Percentiles rank a stretch among this genome's conserved stretches.
phyloP scores from a whole-genome alignment of 2,329 filamentous ascomycete species.

The Madurella fahalii region DNA sequence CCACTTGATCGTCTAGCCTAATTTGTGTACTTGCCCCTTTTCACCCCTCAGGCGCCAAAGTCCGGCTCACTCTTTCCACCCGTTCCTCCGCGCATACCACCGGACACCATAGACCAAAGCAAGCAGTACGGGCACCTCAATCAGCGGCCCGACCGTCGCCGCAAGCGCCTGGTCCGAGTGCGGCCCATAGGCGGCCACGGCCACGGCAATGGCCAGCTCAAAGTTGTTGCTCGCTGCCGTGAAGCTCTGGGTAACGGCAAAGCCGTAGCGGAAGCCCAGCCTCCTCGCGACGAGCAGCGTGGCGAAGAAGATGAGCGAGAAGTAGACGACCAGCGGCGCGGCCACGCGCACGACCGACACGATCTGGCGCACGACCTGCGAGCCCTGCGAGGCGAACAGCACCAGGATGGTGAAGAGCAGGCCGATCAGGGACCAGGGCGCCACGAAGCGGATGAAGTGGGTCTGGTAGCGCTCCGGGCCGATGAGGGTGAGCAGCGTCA shows the following conservation, averaged over 20 bases:
- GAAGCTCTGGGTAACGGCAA: constrained; percentile 14
- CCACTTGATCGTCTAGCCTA: no score
- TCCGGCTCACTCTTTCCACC: constrained; percentile 43
- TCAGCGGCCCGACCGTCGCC: constrained; percentile 76
- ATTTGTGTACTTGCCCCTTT: not conserved
- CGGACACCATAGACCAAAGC: constrained; percentile 71
- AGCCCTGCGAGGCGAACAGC: constrained; percentile 77
- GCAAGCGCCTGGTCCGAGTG: constrained; percentile 77
- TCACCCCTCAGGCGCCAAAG: not conserved
- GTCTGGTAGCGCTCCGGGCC: constrained; percentile 61
- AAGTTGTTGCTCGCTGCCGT: constrained; percentile 75
- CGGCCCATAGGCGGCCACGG: constrained; percentile 73
- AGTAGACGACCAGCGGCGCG: constrained; percentile 79
- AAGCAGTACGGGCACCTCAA: constrained; percentile 80
- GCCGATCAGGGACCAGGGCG: constrained; percentile 75
- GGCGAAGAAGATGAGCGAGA: constrained; percentile 66
- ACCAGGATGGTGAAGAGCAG: constrained; percentile 84
- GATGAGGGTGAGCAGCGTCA: constrained; percentile 52
- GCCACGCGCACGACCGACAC: constrained; percentile 77
- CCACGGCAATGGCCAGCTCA: constrained; percentile 84
- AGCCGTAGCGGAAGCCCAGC: constrained; percentile 55
- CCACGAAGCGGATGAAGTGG: constrained; percentile 64
- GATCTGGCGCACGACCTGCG: constrained; percentile 74
- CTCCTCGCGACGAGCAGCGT: constrained; percentile 60
- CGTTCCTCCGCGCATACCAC: constrained; percentile 51